Evolutionary conservation across 164 flowering plant genomes (phyloP).

Genomic region (Sextonia rubra): DNA sequence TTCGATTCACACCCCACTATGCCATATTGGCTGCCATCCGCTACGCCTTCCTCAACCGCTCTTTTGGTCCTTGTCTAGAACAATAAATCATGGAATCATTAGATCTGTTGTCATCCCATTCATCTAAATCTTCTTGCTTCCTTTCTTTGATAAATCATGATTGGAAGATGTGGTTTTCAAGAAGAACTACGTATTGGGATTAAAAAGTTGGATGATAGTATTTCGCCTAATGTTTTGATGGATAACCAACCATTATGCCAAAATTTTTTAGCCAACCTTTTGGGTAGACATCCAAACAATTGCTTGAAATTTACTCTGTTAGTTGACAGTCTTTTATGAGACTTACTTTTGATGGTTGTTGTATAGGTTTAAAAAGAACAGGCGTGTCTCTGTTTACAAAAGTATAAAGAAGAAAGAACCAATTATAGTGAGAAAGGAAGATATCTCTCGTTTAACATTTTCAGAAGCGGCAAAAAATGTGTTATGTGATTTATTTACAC

Average conservation of each 20-base stretch:
- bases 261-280: background rate
- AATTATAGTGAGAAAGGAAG: constrained; percentile 19
- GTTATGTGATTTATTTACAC: constrained; percentile 56
- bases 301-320: background rate
- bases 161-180: too few relatives aligned
- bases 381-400: constrained; percentile 67
- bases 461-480: constrained; percentile 54
- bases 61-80: too few relatives aligned
- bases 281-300: background rate
- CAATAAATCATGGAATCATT: too few relatives aligned
- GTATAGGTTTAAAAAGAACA: constrained; percentile 47
- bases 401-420: constrained; percentile 19
- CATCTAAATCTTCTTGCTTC: too few relatives aligned
- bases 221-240: background rate
- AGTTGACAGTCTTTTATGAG: background rate
- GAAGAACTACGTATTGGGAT: too few relatives aligned
- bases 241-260: too few relatives aligned
- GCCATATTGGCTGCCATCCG: too few relatives aligned
- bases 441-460: constrained; percentile 39
- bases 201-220: background rate
- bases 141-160: too few relatives aligned
- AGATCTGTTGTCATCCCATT: too few relatives aligned
- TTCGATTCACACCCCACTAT: too few relatives aligned
- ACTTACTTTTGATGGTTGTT: constrained; percentile 2
- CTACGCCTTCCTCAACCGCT: too few relatives aligned